These are phyloP conservation scores for Saccharomycopsis crataegensis DNA, from an alignment of 1,139 yeast species.

Conservation along the genomic window DNA sequence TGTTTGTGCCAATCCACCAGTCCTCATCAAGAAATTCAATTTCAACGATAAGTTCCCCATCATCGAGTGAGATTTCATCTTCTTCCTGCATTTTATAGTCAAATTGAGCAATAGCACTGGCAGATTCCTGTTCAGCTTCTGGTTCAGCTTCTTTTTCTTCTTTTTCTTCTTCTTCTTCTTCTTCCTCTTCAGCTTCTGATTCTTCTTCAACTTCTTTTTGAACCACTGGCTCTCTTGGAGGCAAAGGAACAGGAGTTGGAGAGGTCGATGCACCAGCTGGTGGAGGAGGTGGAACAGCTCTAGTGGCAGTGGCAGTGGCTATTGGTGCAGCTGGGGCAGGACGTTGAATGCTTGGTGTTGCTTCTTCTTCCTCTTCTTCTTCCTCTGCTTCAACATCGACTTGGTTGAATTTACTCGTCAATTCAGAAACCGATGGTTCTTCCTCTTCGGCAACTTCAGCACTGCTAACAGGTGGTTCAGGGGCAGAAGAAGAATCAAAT, in stretches of 20 bases:
- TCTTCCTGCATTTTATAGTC: constrained; percentile 55
- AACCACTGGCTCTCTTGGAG: constrained; percentile 4
- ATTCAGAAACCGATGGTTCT: constrained; percentile 22
- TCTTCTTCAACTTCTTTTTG: constrained; percentile 22
- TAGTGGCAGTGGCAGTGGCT: constrained; percentile 9
- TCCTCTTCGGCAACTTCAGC: constrained; percentile 24
- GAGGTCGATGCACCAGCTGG: constrained; percentile 16
- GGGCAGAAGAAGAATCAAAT: constrained; percentile 26
- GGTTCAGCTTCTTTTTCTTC: constrained; percentile 25
- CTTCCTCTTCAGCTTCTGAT: constrained; percentile 21
- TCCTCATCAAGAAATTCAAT: constrained; percentile 63
- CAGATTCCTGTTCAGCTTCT: constrained; percentile 23
- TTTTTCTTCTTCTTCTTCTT: constrained; percentile 21
- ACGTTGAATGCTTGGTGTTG: constrained; percentile 26
- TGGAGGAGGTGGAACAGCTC: constrained; percentile 18
- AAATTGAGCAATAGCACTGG: constrained; percentile 46
- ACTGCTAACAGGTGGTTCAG: constrained; percentile 18
- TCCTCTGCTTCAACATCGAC: constrained; percentile 26
- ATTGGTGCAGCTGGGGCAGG: constrained; percentile 20
- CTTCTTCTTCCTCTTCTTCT: constrained; percentile 22
- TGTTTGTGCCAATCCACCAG: constrained; percentile 76
- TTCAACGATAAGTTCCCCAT: constrained; percentile 47
- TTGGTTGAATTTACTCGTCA: constrained; percentile 20
- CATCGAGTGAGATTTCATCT: constrained; percentile 47
- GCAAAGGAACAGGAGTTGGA: constrained; percentile 15